phyloP scores from a whole-genome alignment of 2,329 filamentous ascomycete genomes.

The Sporothrix euskadiensis region DNA sequence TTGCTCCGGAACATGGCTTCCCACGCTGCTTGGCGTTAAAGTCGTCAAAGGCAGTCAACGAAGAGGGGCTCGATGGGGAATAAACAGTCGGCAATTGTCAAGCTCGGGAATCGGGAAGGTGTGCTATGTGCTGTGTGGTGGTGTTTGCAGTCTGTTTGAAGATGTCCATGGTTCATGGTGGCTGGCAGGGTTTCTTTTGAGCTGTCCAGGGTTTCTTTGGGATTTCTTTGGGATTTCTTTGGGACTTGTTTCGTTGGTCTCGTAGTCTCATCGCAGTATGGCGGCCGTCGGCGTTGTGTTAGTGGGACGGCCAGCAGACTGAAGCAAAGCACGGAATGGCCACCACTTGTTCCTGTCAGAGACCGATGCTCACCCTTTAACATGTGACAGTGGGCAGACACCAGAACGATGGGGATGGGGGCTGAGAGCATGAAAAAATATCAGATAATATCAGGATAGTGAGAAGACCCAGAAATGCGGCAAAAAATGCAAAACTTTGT shows the following conservation, averaged over 20 bases:
- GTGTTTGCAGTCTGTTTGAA: background rate
- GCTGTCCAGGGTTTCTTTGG: background rate
- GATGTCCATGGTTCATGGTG: background rate
- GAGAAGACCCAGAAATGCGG: background rate
- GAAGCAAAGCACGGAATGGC: background rate
- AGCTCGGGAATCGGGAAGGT: background rate
- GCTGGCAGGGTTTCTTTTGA: background rate
- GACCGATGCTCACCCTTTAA: background rate
- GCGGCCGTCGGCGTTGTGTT: background rate
- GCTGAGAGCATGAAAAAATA: background rate
- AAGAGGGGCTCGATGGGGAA: background rate
- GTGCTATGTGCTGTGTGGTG: background rate
- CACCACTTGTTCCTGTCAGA: background rate
- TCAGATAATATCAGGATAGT: background rate
- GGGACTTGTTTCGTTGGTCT: background rate
- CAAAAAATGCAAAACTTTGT: background rate
- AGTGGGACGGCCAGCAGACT: background rate
- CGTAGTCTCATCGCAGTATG: background rate
- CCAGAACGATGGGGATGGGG: background rate
- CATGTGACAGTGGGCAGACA: constrained; percentile 14
- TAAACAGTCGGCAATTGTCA: background rate
- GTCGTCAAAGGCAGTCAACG: background rate
- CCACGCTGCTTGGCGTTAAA: background rate
- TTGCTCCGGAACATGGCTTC: background rate
- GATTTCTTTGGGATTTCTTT: background rate